Conservation (phyloP, 2,329 filamentous ascomycete genomes). For the Dactylonectria estremocensis region DNA sequence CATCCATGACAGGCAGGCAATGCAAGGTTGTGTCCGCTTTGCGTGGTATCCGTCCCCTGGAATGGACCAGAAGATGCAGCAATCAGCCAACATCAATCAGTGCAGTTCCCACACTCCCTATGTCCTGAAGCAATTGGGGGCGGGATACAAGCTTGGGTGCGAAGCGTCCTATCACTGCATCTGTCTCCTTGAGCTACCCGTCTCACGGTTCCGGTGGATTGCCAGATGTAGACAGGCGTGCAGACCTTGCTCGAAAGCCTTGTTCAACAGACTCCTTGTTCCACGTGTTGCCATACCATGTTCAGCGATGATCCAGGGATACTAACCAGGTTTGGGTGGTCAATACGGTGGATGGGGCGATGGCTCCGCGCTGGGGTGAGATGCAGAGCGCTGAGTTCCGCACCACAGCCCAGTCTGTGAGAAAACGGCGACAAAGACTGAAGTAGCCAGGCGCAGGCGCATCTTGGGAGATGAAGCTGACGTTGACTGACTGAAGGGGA, state of each 20-base stretch:
- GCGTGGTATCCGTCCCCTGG: conserved; percentile 7
- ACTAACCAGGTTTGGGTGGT: conserved; percentile 23
- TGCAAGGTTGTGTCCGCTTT: conserved; percentile 12
- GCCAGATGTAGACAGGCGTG: conserved; percentile 39
- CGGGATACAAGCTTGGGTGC: not conserved
- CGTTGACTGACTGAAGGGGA: not conserved
- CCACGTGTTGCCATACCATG: conserved; percentile 31
- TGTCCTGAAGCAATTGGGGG: not conserved
- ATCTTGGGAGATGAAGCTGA: not conserved
- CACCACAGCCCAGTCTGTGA: conserved; percentile 9
- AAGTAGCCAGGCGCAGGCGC: not conserved
- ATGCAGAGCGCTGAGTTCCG: conserved; percentile 1
- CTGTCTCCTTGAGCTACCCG: conserved; percentile 28
- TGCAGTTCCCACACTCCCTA: not conserved
- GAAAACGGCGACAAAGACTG: conserved; percentile 10
- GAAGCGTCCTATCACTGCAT: not conserved
- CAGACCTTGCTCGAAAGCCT: conserved; percentile 32
- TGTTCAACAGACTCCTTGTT: conserved; percentile 29
- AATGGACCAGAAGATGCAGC: not conserved
- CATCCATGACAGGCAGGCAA: conserved; percentile 12
- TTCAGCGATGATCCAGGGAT: conserved; percentile 20
- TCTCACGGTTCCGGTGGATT: conserved; percentile 26
- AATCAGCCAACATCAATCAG: not conserved
- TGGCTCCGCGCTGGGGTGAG: not conserved
- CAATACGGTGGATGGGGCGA: conserved; percentile 27